Evolutionary conservation across 75 land plant genomes (phyloP), one percentile per base, ranked within the genome.

Genomic region (Isoetes taiwanensis): DNA sequence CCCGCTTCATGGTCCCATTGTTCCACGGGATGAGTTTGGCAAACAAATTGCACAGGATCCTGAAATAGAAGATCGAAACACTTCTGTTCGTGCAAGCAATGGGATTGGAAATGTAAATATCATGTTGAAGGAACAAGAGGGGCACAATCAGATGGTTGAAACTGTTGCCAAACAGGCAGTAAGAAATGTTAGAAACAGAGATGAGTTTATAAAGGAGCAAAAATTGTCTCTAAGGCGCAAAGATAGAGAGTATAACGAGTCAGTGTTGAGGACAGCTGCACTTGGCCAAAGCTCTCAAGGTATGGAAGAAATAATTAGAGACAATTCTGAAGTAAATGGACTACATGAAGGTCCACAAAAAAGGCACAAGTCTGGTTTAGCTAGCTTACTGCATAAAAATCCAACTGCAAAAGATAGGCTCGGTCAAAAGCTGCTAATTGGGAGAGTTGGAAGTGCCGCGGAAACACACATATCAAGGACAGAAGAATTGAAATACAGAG

Each of bases 1-100:
- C 48, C 97, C 97, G 3, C 73, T 91, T 59, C 97, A 91, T 62
- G 97, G 97, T 10, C 84, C 79, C 10, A 73, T 91, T 3, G 56
- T 76, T n/a, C 78, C 71, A 12, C 78, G 94, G 9, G 89, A 91
- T 63, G 61, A 62, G n/a, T 57, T 69, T 55, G 97, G 97, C 31
- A 72, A 74, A 14, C 78, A 78, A 14, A 56, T 80, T 8, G 14
- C 33, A 6, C 54, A 39, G 43, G 34, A 28, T 2, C 61, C 23
- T 14, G 5, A 32, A 32, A 27, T 11, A 34, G 30, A n/a, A 30
- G 37, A 65, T 46, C 30, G 57, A 34, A 30, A 33, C 10, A 5
- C 4, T 3, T 5, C 2, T 17, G n/a, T 5, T 4, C 24, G 4
- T 26, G 2, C 21, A 2, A 57, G 19, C 30, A 32, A 32, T 3